A percentile compares a stretch with the other conserved stretches of the same genome.
phyloP scores from a whole-genome alignment of 768 basidiomycete species.

The Brasilioporus rufonigricans region DNA sequence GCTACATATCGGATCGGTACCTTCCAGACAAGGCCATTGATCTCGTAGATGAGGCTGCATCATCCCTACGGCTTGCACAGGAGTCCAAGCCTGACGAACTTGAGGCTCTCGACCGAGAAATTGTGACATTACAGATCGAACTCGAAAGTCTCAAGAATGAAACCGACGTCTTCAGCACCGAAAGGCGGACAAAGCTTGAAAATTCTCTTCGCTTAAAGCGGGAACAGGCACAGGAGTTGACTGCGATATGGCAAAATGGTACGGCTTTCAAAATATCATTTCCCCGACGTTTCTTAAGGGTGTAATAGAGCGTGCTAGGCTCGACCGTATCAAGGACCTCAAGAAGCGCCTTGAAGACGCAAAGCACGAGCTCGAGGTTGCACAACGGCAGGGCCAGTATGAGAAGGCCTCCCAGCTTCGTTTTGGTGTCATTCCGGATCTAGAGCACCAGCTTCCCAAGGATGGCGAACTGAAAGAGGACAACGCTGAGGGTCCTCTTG shows the following conservation, averaged over 20 bases:
- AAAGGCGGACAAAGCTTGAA: conserved; percentile 68
- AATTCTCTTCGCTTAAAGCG: conserved; percentile 57
- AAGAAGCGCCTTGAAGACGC: conserved; percentile 78
- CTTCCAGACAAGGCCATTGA: conserved; percentile 92
- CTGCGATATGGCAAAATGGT: conserved; percentile 74
- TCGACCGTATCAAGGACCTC: conserved; percentile 67
- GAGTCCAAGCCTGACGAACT: conserved; percentile 86
- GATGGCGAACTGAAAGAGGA: conserved; percentile 46
- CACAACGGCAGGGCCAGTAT: conserved; percentile 85
- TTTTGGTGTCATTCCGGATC: conserved; percentile 80
- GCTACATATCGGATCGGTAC: conserved; percentile 85
- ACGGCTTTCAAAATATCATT: not conserved
- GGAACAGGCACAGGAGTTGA: conserved; percentile 58
- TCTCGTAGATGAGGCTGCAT: conserved; percentile 91
- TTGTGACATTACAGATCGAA: conserved; percentile 87
- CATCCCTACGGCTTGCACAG: conserved; percentile 81
- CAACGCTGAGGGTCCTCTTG: conserved; percentile 40
- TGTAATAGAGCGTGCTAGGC: conserved; percentile 56
- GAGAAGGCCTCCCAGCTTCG: conserved; percentile 82
- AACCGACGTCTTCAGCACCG: conserved; percentile 77
- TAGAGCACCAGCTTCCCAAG: conserved; percentile 67
- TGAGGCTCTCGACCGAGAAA: conserved; percentile 77
- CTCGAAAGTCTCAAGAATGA: conserved; percentile 88
- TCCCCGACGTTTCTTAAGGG: not conserved
- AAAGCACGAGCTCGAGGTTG: conserved; percentile 83